phyloP scores from a whole-genome alignment of 257 asterid species.

The Agastache rugosa region DNA sequence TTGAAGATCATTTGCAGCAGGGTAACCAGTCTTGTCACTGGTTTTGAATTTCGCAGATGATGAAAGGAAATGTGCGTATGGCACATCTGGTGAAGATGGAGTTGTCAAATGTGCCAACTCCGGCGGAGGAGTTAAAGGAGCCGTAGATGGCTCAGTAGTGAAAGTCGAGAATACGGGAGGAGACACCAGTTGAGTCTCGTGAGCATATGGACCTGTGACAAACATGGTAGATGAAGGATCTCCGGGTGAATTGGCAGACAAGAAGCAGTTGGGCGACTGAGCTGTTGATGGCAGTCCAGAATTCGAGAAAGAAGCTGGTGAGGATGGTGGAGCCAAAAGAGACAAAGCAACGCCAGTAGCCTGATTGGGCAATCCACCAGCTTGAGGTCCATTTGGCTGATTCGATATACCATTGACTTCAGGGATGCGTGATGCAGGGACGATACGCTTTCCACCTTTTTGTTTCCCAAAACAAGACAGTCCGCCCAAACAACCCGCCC shows the following conservation, averaged over 20 bases:
- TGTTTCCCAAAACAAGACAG: slow-evolving; percentile 82
- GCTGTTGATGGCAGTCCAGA: slow-evolving; percentile 62
- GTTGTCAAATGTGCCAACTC: slow-evolving; percentile 71
- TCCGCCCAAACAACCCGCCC: slow-evolving; percentile 90
- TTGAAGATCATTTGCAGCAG: slow-evolving; percentile 47
- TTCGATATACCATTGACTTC: slow-evolving; percentile 63
- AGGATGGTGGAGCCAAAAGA: slow-evolving; percentile 76
- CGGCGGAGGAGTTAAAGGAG: slow-evolving; percentile 76
- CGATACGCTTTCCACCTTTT: slow-evolving; percentile 92
- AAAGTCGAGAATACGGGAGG: slow-evolving; percentile 73
- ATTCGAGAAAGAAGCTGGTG: slow-evolving; percentile 71
- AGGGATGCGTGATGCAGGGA: slow-evolving; percentile 81
- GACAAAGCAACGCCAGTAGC: slow-evolving; percentile 48
- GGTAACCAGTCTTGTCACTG: slow-evolving; percentile 35
- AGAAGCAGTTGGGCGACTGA: slow-evolving; percentile 60
- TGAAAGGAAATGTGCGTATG: slow-evolving; percentile 68
- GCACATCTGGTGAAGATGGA: slow-evolving; percentile 82
- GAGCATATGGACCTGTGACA: slow-evolving; percentile 72
- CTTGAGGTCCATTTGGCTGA: slow-evolving; percentile 72
- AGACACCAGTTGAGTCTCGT: slow-evolving; percentile 71
- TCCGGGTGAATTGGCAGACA: slow-evolving; percentile 59
- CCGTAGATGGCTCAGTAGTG: slow-evolving; percentile 81
- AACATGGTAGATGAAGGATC: slow-evolving; percentile 61
- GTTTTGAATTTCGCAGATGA: slow-evolving; percentile 47
- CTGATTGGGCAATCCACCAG: slow-evolving; percentile 69